A percentile compares a stretch with the other conserved stretches of the same genome.
Conservation (phyloP, 2,329 filamentous ascomycete genomes). For the Diplocarpon mali region DNA sequence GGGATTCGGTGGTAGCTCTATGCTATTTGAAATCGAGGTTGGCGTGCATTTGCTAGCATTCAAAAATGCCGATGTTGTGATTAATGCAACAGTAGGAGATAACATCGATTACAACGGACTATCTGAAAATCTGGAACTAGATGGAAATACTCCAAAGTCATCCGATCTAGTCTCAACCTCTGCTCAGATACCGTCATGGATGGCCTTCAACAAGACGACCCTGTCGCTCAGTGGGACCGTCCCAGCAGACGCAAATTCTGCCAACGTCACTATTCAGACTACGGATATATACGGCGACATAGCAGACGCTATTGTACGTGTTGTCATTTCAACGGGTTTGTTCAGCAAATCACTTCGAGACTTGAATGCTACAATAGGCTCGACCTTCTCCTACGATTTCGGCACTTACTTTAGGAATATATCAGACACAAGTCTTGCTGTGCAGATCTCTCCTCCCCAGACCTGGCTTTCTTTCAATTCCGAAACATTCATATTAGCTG, state of each 20-base stretch:
- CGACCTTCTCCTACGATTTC: conserved; percentile 19
- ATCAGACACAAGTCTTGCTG: conserved; percentile 17
- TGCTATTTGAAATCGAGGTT: conserved; percentile 61
- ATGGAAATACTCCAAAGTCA: conserved; percentile 39
- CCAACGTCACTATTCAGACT: conserved; percentile 51
- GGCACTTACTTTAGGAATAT: conserved; percentile 16
- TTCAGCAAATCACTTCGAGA: conserved; percentile 15
- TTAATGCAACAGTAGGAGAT: conserved; percentile 46
- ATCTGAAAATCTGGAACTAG: conserved; percentile 41
- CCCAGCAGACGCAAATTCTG: conserved; percentile 43
- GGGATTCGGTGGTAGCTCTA: conserved; percentile 59
- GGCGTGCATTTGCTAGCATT: conserved; percentile 60
- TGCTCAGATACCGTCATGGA: conserved; percentile 54
- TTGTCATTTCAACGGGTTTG: conserved; percentile 18
- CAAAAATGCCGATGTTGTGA: conserved; percentile 40
- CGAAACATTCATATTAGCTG: conserved; percentile 16
- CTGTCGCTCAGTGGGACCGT: conserved; percentile 56
- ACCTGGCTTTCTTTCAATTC: conserved; percentile 23
- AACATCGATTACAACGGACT: conserved; percentile 43
- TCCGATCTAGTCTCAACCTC: conserved; percentile 41
- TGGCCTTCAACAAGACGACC: conserved; percentile 50
- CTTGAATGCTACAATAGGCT: conserved; percentile 21
- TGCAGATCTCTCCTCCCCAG: conserved; percentile 11
- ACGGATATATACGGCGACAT: conserved; percentile 48
- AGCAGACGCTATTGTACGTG: conserved; percentile 43